Conservation (phyloP, 176 grass and related monocot species). For the Alloteropsis semialata region DNA sequence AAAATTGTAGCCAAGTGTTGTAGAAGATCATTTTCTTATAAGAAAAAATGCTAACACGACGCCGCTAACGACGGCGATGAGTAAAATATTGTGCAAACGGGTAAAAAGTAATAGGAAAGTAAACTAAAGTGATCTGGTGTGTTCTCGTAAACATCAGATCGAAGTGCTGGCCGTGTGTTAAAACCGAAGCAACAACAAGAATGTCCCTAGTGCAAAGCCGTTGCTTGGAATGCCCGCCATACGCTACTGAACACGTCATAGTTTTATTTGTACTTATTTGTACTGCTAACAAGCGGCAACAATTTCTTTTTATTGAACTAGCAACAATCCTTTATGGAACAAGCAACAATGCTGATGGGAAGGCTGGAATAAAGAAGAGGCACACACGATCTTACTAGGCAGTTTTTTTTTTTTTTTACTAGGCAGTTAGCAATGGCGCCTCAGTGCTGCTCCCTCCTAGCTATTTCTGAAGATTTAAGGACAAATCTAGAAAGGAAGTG, state of each 20-base stretch:
- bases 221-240: background rate
- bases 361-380: background rate
- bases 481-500: too few relatives aligned
- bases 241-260: background rate
- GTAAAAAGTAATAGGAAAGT: background rate
- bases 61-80: background rate
- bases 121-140: background rate
- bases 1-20: background rate
- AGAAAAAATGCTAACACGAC: background rate
- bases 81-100: background rate
- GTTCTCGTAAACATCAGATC: background rate
- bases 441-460: too few relatives aligned
- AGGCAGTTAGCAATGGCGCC: too few relatives aligned
- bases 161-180: background rate
- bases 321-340: background rate
- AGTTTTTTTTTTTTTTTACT: too few relatives aligned
- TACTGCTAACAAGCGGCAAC: background rate
- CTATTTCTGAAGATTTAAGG: too few relatives aligned
- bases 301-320: background rate
- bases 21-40: background rate
- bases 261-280: background rate
- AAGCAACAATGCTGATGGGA: background rate
- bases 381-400: background rate
- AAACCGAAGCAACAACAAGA: background rate
- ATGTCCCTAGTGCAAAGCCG: background rate